Base-by-base conservation (phyloP, 176 grass and related monocot species). In the Lolium rigidum region DNA sequence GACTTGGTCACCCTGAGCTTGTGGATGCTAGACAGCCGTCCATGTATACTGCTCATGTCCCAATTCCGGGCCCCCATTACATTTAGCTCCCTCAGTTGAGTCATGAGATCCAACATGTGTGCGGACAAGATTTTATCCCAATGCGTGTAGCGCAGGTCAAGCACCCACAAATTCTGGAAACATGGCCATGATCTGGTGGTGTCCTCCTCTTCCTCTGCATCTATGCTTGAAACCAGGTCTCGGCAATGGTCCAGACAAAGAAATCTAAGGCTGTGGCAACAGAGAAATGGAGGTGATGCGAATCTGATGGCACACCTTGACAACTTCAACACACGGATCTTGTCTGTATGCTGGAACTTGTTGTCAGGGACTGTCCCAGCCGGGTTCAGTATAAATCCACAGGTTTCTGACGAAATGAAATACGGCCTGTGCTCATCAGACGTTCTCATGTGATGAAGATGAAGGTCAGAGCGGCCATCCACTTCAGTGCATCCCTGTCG, bases 221-320 rank as follows among this genome's bases (percentile, higher is more conserved):
- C 1, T 48, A 20, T 47, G 9, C n/a, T 22, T 60, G 57, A 60
- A 4, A 22, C n/a, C 0, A 72, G 20, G 18, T 72, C 5, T 22
- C 2, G 21, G 39, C 80, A 88, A 47, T 88, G 38, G 12, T 88
- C 38, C 3, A 83, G 41, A 0, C 70, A 20, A 6, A 88, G 64
- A 55, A 88, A 88, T 15, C 87, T 88, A 12, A 88, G 43, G 18
- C 16, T 60, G 13, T 4, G 51, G 39, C 74, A 88, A 6, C 35
- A 7, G 0, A 10, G 0, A 64, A 88, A 88, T 1, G 86, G 86
- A 1, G 86, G 80, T 14, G 73, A 83, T 13, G 39, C n/a, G 25
- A 88, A 88, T 17, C 86, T 78, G 70, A 73, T 48, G 20, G 70
- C 14, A 43, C 70, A 73, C 11, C 41, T n/a, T 47, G 70, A 24